A percentile compares a stretch with the other conserved stretches of the same genome.
Conservation (phyloP, 169 alveolate species). For the Plasmodium billcollinsi region DNA sequence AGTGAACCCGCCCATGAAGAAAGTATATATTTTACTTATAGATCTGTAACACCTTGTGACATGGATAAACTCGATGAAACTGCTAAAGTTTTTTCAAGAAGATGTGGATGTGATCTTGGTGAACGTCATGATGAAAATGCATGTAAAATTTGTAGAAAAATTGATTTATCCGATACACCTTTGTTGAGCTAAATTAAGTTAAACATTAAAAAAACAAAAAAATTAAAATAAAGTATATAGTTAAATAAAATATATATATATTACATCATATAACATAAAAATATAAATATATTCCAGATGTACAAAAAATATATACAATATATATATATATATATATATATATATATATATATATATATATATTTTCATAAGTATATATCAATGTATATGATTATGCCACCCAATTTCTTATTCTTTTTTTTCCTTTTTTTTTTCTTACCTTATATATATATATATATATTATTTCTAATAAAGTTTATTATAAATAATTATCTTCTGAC, state of each 20-base stretch:
- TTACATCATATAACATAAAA: not conserved
- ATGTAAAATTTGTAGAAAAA: slow-evolving; percentile 82
- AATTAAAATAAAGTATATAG: not conserved
- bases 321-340: slow-evolving; percentile 11
- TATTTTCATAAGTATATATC: not conserved
- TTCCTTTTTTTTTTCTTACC: slow-evolving; percentile 28
- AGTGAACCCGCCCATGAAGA: slow-evolving; percentile 78
- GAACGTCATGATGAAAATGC: slow-evolving; percentile 84
- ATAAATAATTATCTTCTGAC: slow-evolving; percentile 30
- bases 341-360: slow-evolving; percentile 10
- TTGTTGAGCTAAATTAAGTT: slow-evolving; percentile 73
- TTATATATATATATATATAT: too few relatives aligned
- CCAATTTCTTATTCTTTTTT: slow-evolving; percentile 34
- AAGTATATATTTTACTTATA: slow-evolving; percentile 43
- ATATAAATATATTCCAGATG: not conserved
- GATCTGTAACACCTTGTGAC: slow-evolving; percentile 83
- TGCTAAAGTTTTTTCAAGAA: slow-evolving; percentile 81
- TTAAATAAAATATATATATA: not conserved
- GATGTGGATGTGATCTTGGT: slow-evolving; percentile 87
- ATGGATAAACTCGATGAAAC: slow-evolving; percentile 83
- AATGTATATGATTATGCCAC: slow-evolving; percentile 2
- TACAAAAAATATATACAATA: not conserved
- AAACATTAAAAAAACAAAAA: not conserved
- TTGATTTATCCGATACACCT: slow-evolving; percentile 86
- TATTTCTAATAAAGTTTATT: slow-evolving; percentile 27